Conservation (phyloP, 2,329 filamentous ascomycete species). For the Cytospora mali region DNA sequence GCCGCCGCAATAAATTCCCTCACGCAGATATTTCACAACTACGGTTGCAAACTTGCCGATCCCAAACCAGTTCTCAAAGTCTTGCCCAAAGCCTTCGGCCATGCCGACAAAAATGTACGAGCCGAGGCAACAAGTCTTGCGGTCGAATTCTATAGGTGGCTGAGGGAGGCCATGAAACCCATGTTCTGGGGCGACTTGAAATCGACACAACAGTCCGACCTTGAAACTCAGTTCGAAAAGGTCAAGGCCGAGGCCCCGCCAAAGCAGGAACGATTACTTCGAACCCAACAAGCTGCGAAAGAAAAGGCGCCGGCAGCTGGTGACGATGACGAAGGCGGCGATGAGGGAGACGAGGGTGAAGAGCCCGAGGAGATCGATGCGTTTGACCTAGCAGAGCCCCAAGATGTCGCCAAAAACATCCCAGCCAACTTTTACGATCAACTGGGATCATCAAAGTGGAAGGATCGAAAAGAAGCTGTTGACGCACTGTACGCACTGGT, state of each 20-base stretch:
- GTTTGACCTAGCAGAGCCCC: constrained; percentile 81
- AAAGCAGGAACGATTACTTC: constrained; percentile 86
- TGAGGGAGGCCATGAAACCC: constrained; percentile 96
- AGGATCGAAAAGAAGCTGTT: constrained; percentile 92
- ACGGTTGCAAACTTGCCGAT: constrained; percentile 91
- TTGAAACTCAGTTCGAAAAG: constrained; percentile 93
- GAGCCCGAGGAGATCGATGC: constrained; percentile 75
- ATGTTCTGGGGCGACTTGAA: constrained; percentile 97
- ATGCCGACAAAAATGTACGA: constrained; percentile 97
- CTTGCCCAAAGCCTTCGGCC: constrained; percentile 89
- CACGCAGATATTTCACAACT: constrained; percentile 86
- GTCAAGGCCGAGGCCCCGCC: constrained; percentile 84
- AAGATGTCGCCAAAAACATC: constrained; percentile 82
- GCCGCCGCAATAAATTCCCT: constrained; percentile 72
- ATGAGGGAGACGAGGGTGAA: constrained; percentile 58
- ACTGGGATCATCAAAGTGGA: constrained; percentile 93
- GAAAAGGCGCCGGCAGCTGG: constrained; percentile 67
- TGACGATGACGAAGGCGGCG: constrained; percentile 61
- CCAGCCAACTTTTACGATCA: constrained; percentile 82
- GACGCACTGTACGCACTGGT: constrained; percentile 76
- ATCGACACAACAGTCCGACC: constrained; percentile 88
- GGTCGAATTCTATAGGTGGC: constrained; percentile 94
- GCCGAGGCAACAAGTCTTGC: constrained; percentile 90
- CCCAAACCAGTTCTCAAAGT: constrained; percentile 89
- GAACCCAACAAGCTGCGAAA: constrained; percentile 84